These are phyloP conservation scores for Lathyrus sativus DNA, from an alignment of 306 rosid genomes.

Conservation along the genomic window DNA sequence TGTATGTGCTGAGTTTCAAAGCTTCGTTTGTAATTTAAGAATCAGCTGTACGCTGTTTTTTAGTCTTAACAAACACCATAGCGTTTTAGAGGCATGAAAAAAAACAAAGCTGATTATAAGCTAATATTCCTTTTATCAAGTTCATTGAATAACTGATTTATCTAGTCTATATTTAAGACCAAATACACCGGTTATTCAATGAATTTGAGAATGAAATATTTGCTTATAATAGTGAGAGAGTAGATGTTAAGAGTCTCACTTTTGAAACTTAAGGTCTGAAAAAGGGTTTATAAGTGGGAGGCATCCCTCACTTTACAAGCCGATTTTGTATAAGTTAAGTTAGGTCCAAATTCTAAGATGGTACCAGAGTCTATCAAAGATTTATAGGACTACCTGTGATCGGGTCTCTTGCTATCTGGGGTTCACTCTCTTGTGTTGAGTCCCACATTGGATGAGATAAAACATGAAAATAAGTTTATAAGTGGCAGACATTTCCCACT, in stretches of 20 bases:
- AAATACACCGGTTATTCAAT: too few species aligned
- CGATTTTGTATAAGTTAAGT: not conserved
- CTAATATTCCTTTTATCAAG: too few species aligned
- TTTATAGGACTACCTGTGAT: not conserved
- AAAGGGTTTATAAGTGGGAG: not conserved
- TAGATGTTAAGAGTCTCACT: not conserved
- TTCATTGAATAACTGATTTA: too few species aligned
- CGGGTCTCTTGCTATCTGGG: not conserved
- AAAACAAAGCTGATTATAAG: slow-evolving; percentile 4
- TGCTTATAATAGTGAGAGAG: too few species aligned
- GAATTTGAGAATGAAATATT: too few species aligned
- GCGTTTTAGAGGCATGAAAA: not conserved
- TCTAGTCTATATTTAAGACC: too few species aligned
- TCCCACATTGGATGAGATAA: not conserved
- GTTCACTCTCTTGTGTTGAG: not conserved
- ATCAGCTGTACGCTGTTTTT: slow-evolving; percentile 1
- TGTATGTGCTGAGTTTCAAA: slow-evolving; percentile 24
- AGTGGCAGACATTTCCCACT: not conserved
- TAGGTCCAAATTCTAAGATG: not conserved
- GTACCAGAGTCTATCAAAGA: not conserved
- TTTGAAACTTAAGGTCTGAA: not conserved
- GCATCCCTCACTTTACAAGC: not conserved
- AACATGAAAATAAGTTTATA: not conserved
- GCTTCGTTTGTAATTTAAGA: slow-evolving; percentile 8
- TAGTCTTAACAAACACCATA: too few species aligned